Evolutionary conservation across 139 green algal species (phyloP), one percentile per base, ranked within the genome.

Genomic region (Chlamydomonas incerta): DNA sequence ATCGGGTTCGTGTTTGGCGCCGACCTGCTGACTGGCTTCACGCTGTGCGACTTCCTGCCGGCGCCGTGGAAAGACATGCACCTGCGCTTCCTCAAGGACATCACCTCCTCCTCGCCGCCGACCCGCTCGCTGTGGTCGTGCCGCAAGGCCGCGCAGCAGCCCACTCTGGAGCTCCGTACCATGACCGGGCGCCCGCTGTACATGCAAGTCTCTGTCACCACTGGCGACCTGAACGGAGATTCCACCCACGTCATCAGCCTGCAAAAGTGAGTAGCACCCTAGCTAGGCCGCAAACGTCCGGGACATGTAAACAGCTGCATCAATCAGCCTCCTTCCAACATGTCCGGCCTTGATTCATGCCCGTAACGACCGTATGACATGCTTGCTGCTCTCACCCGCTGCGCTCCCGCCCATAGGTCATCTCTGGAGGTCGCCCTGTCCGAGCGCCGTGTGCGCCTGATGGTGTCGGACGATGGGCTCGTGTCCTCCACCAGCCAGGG

Each of bases 31-130:
- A 18, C n/a, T 0, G 50, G 47, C 20, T 85, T 74, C 79, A 85
- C 65, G 23, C 9, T 85, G 4, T 29, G 15, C 3, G 79, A 85
- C 23, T 85, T 85, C 66, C 47, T 85, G n/a, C 29, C 79, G 13
- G 47, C 79, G 21, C 37, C 66, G 0, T 85, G 79, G 79, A 85
- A 68, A 66, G 79, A 85, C 14, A 75, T 68, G 65, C 79, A 85
- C 33, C 17, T 63, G 21, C 55, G 57, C n/a, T 50, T 69, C 15
- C 47, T 85, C 20, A 75, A 75, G 79, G 41, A 74, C 20, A 74
- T 34, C 29, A 74, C 63, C 3, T 8, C 46, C 8, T 34, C 65
- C 29, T 66, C 14, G 5, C 63, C 63, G 65, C 47, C 50, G 9
- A n/a, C 31, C 5, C 41, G 69, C 31, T 3, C 24, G 9, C 37